Base-by-base conservation (phyloP, 768 basidiomycete genomes). In the Hebeloma cylindrosporum region DNA sequence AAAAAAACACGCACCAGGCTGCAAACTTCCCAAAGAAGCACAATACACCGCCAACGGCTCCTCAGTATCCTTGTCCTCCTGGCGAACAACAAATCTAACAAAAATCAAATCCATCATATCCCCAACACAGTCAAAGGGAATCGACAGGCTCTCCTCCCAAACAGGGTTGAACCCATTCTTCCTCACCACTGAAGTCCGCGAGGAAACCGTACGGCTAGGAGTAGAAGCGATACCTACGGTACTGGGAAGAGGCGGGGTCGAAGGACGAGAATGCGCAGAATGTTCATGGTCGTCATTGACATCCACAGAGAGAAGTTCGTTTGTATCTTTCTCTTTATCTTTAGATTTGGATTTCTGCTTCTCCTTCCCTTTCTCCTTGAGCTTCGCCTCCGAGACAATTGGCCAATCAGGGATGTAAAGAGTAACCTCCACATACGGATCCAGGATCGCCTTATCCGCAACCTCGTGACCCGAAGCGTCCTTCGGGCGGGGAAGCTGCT, bases 91-190 rank as follows among this genome's bases (percentile, higher is more conserved):
- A 48, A 98, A 83, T 43, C 81, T 72, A 20, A 96, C 78, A 63
- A 97, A 97, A 28, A 91, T 77, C 23, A 97, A 72, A 25, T 93
- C 89, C 51, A 70, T 70, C 85, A 94, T 89, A 34, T 66, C 68
- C 5, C 59, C 80, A 16, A 86, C 74, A 53, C 84, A 82, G 34
- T 82, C 79, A 57, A 93, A 93, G n/a, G 83, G 82, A 20, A 94
- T 64, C 11, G 67, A 63, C 16, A 93, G 64, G 28, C 61, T 60
- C 56, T 93, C 81, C 48, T 89, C 75, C 89, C 93, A 97, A 1
- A 80, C 67, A 0, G 95, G 95, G 62, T 96, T 96, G 70, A 95
- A 93, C 0, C 93, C 91, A 59, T 94, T 94, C 62, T 90, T 86
- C 65, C 79, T 81, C 40, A 94, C 81, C 0, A 75, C 69, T 16